phyloP scores from a whole-genome alignment of 495 filamentous ascomycete genomes.

The Penicillium waksmanii region DNA sequence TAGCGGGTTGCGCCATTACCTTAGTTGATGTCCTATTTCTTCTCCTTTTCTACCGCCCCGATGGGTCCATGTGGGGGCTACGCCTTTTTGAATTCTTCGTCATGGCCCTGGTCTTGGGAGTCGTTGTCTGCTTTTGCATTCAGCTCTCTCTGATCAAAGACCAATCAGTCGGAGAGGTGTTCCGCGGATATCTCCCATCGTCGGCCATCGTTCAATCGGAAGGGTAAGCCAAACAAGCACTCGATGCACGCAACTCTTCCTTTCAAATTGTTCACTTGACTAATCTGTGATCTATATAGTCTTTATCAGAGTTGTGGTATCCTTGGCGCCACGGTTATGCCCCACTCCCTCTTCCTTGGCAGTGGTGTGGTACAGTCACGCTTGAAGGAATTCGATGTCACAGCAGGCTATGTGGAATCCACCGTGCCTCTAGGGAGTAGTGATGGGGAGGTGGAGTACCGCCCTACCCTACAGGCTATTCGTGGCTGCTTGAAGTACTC shows the following conservation, averaged over 20 bases:
- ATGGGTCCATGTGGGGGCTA: conserved; percentile 71
- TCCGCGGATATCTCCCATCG: conserved; percentile 82
- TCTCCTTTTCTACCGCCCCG: conserved; percentile 81
- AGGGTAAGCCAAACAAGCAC: conserved; percentile 50
- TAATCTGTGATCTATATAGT: conserved; percentile 41
- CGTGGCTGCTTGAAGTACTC: conserved; percentile 79
- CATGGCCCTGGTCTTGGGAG: conserved; percentile 75
- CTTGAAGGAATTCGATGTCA: conserved; percentile 75
- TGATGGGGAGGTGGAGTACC: conserved; percentile 64
- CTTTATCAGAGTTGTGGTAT: conserved; percentile 92
- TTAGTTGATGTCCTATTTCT: conserved; percentile 84
- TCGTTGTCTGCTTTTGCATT: conserved; percentile 90
- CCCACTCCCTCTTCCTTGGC: conserved; percentile 88
- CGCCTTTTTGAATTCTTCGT: conserved; percentile 83
- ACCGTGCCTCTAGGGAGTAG: conserved; percentile 40
- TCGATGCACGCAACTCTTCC: conserved; percentile 3
- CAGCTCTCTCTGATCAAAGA: conserved; percentile 78
- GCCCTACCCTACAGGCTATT: conserved; percentile 78
- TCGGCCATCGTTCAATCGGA: conserved; percentile 69
- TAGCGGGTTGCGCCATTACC: conserved; percentile 85
- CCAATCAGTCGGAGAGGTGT: conserved; percentile 74
- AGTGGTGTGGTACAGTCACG: conserved; percentile 85
- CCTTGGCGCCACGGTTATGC: conserved; percentile 93
- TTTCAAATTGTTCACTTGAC: background rate
- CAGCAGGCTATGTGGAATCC: conserved; percentile 57